Evolutionary conservation across 148 eudicot species (phyloP).

Genomic region (Persicaria tinctoria): DNA sequence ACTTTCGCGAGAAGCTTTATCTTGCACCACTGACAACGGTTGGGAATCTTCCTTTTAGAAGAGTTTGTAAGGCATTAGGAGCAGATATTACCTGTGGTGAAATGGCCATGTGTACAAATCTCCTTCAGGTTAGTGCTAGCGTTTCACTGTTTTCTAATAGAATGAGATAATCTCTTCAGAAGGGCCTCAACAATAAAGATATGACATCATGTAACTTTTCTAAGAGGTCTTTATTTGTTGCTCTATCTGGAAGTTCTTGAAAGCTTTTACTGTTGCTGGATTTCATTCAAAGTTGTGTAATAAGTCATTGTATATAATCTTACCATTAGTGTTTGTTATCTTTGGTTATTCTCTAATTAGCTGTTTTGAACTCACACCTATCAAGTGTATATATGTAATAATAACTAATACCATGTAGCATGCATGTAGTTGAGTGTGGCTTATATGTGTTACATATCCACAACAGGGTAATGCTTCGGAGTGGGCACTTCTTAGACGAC

Average conservation of each 20-base stretch:
- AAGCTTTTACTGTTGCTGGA: no score
- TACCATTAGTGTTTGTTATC: not conserved
- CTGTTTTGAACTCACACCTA: not conserved
- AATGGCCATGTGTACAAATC: constrained; percentile 99
- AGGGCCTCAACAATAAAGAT: not conserved
- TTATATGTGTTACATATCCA: not conserved
- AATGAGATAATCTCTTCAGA: not conserved
- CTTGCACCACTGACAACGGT: constrained; percentile 98
- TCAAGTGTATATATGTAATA: not conserved
- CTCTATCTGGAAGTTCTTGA: no score
- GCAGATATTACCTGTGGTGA: constrained; percentile 99
- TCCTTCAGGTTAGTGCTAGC: constrained; percentile 63
- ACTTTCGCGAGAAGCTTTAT: constrained; percentile 78
- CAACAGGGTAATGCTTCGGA: constrained; percentile 97
- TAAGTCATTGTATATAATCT: not conserved
- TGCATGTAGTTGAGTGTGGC: not conserved
- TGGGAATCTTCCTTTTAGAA: constrained; percentile 91
- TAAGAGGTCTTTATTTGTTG: no score
- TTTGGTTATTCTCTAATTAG: not conserved
- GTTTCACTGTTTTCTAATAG: not conserved
- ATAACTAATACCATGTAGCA: not conserved
- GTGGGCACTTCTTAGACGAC: constrained; percentile 95
- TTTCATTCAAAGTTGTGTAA: not conserved
- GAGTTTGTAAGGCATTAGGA: constrained; percentile 89
- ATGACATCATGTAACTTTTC: not conserved